Evolutionary conservation across 495 filamentous ascomycete species (phyloP), one percentile per base, ranked within the genome.

Genomic region (Staphylotrichum longicolle): DNA sequence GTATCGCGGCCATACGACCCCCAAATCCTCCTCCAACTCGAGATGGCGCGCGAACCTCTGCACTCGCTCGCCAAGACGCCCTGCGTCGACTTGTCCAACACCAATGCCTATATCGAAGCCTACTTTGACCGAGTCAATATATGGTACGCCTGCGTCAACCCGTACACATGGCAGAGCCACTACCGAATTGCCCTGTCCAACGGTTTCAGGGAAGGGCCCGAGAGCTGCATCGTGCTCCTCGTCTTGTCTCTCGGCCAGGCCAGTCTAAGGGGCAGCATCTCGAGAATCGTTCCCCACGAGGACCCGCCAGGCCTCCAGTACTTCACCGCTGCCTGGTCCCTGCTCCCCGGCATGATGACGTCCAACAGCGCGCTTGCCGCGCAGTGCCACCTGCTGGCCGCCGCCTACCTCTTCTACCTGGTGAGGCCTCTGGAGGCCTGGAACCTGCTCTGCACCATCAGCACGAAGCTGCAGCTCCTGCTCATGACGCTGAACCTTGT

Each of bases 81-180:
- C 27, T 82, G 82, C 60, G 79, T 90, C 41, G 88, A 92, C 70
- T 70, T 92, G 65, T 86, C 86, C 27, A 89, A 91, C 72, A 87
- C 87, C n/a, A 78, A 83, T 27, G 78, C 82, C 14, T 91, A 91
- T 72, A 85, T 90, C 53, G 83, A 86, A 68, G 83, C 89, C 8
- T 92, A 89, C 74, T 93, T 93, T 65, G 84, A 87, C 47, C 80
- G 86, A 33, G 90, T 90, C 58, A 92, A 92, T 68, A 81, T 90
- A 4, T 93, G 89, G 88, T 92, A 92, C 63, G 89, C 90, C 39
- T 90, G 87, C 71, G 88, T 93, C 56, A 92, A 91, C 71, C 90
- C 90, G 32, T 89, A 87, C 73, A 88, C 84, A 20, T 93, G 89
- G 90, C 78, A 81, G n/a, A 83, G 81, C 60, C 86, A 90, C 71